phyloP scores from a whole-genome alignment of 2,329 filamentous ascomycete species.

The Claviceps spartinae region DNA sequence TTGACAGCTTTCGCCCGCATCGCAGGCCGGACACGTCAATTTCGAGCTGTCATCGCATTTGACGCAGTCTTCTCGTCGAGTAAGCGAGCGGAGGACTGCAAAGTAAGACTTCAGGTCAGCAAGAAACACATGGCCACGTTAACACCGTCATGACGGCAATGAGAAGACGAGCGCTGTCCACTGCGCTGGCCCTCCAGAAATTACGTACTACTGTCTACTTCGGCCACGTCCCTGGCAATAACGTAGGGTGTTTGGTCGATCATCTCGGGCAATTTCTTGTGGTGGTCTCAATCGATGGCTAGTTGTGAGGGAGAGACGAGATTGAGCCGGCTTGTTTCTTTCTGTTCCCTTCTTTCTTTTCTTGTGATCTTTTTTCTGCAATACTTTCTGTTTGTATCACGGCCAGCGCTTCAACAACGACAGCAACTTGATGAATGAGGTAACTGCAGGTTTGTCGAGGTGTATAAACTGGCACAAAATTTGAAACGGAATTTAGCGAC shows the following conservation, averaged over 20 bases:
- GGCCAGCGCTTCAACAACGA: background rate
- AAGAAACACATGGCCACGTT: background rate
- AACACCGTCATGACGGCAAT: no score
- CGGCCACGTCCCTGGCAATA: conserved; percentile 16
- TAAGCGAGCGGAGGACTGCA: conserved; percentile 18
- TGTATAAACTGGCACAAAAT: background rate
- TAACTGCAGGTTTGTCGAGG: background rate
- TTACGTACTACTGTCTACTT: conserved; percentile 18
- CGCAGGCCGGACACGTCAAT: conserved; percentile 32
- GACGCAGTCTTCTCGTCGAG: conserved; percentile 31
- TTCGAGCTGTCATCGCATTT: conserved; percentile 29
- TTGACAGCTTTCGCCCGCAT: conserved; percentile 27
- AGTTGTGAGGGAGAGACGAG: no score
- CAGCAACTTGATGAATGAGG: background rate
- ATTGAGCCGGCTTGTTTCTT: background rate
- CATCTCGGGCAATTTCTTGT: conserved; percentile 1
- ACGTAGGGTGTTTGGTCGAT: conserved; percentile 6
- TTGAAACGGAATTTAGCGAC: background rate
- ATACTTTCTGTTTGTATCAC: background rate
- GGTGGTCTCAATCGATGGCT: background rate
- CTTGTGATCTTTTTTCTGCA: background rate
- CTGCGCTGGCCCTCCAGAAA: background rate
- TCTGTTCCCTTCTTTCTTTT: background rate
- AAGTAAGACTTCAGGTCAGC: background rate
- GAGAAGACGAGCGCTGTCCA: no score